A percentile compares a stretch with the other conserved stretches of the same genome.
Conservation (phyloP, 768 basidiomycete genomes). For the Candolleomyces aberdarensis region DNA sequence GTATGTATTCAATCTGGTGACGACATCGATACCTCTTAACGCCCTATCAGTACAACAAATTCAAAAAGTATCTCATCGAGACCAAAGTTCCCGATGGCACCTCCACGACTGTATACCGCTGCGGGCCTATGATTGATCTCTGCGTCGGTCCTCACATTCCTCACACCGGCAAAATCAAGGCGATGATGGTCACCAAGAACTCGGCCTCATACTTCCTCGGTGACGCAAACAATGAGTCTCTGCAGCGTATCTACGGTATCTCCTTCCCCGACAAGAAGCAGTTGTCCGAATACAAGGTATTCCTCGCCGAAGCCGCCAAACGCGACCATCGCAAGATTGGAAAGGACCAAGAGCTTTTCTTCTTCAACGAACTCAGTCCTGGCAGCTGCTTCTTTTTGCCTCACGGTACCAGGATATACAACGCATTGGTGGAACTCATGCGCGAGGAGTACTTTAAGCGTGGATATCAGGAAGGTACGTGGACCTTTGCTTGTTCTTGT, state of each 20-base stretch:
- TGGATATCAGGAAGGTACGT: slow-evolving; percentile 87
- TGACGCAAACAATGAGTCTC: slow-evolving; percentile 86
- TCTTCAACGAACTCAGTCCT: slow-evolving; percentile 96
- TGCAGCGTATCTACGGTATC: slow-evolving; percentile 97
- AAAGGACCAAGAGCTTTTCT: slow-evolving; percentile 97
- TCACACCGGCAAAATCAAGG: slow-evolving; percentile 96
- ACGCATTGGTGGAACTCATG: slow-evolving; percentile 87
- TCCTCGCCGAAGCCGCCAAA: slow-evolving; percentile 96
- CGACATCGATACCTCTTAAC: slow-evolving; percentile 6
- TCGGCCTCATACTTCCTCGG: slow-evolving; percentile 98
- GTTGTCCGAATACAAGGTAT: slow-evolving; percentile 89
- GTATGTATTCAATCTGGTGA: slow-evolving; percentile 44
- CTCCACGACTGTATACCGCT: slow-evolving; percentile 96
- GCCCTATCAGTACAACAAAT: slow-evolving; percentile 88
- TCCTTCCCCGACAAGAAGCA: slow-evolving; percentile 99
- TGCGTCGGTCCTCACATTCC: slow-evolving; percentile 98
- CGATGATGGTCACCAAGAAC: slow-evolving; percentile 97
- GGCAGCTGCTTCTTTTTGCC: slow-evolving; percentile 97
- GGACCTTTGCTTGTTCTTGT: not conserved
- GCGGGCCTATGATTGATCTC: slow-evolving; percentile 97
- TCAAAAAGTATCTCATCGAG: slow-evolving; percentile 94
- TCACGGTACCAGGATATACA: slow-evolving; percentile 96
- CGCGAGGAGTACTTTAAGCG: slow-evolving; percentile 95
- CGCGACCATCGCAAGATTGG: slow-evolving; percentile 97
- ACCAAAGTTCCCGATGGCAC: slow-evolving; percentile 95